Conservation (phyloP, 805 yeast genomes). For the Nakazawaea wickerhamii region DNA sequence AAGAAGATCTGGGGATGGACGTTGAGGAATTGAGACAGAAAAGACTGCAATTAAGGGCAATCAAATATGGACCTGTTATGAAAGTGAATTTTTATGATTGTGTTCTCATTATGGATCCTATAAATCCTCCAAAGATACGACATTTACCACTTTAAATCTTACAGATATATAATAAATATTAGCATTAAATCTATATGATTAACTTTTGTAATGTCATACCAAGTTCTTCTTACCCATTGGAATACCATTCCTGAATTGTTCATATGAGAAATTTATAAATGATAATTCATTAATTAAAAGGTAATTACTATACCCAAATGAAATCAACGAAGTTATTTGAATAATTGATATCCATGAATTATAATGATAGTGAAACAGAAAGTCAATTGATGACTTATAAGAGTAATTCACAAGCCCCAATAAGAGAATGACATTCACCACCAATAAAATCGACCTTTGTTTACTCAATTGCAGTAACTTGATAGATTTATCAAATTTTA, state of each 20-base stretch:
- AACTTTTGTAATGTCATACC: too few relatives aligned
- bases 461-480: not conserved
- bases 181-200: too few relatives aligned
- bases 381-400: constrained; percentile 6
- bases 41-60: constrained; percentile 23
- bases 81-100: constrained; percentile 34
- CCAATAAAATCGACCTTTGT: not conserved
- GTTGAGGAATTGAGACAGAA: constrained; percentile 21
- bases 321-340: not conserved
- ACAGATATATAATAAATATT: too few relatives aligned
- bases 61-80: constrained; percentile 31
- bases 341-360: constrained; percentile 8
- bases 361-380: constrained; percentile 8
- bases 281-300: not conserved
- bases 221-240: constrained; percentile 4
- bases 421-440: not conserved
- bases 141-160: too few relatives aligned
- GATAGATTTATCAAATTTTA: not conserved
- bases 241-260: not conserved
- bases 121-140: constrained; percentile 20
- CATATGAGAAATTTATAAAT: not conserved
- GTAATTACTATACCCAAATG: constrained; percentile 3
- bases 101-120: constrained; percentile 36
- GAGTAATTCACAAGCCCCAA: not conserved
- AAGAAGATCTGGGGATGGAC: constrained; percentile 25